Base-by-base conservation (phyloP, 768 basidiomycete species). In the Strobilomyces echinocephalus region DNA sequence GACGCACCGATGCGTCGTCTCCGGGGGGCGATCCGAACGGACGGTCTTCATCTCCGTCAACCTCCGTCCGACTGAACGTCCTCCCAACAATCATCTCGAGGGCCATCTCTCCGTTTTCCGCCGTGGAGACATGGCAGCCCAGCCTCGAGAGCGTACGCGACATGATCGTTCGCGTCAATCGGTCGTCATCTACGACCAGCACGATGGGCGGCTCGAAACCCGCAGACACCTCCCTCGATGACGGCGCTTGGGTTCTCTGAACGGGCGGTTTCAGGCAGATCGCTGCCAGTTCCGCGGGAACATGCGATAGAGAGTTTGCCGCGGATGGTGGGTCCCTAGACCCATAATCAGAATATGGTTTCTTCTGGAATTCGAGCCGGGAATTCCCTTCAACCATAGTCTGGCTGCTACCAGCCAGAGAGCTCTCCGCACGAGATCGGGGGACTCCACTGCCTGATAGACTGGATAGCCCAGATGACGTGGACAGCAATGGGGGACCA, bases 151-250 rank as follows among this genome's bases (percentile, higher is more conserved):
- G 74, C 68, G 91, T 80, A 21, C 90, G 78, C 55, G 76, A 79
- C 91, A 94, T 92, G 55, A 94, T 72, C 47, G 79, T 83, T 47
- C 91, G 79, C 48, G 92, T 93, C 50, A 93, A 68, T 11, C 77
- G 69, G 67, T 95, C 92, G 62, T 94, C 89, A 60, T 92, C 91
- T 0, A 92, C 91, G 4, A 92, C 88, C 18, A 91, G 75, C 43
- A 88, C 88, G 14, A 76, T 64, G 8, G 76, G 79, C 6, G 75
- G 68, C 49, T 83, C 81, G 39, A 83, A 75, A 36, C 69, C 46
- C 14, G 14, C 26, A 24, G 56, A 44, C n/a, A 20, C 8, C 2
- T 52, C 57, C 48, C 53, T 56, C 46, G 53, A 50, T 8, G 54
- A 40, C 4, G 63, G 55, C 8, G 50, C 35, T 18, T 50, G 49